Base-by-base conservation (phyloP, 495 filamentous ascomycete genomes). In the Cercophora sp. region DNA sequence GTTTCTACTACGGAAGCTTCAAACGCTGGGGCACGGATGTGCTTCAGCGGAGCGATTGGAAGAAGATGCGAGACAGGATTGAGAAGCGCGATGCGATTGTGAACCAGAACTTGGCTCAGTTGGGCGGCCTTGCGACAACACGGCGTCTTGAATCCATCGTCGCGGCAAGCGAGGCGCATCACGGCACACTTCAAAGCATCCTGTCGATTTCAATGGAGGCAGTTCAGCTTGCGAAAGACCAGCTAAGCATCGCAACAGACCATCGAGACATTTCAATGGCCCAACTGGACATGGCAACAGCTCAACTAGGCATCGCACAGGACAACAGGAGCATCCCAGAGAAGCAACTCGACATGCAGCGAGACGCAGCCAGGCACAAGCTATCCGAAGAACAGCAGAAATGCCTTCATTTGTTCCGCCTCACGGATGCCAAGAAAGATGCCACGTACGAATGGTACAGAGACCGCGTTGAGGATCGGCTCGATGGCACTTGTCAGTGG, bases 361-460 rank as follows among this genome's bases (percentile, higher is more conserved):
- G 8, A 27, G 22, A 26, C 3, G 4, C 4, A 8, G 20, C 8
- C 4, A 13, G 29, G 41, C 40, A 24, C 9, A 22, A 24, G 8
- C 40, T 43, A 9, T n/a, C 41, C 22, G 8, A 44, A 11, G 16
- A 47, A 40, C 25, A 69, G 40, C 8, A 59, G 18, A 11, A 68
- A 50, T 70, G 69, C 41, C 62, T 52, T 39, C 65, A 67, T 22
- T 25, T 63, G 9, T 68, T 73, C 25, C 64, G 67, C 22, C 62
- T 64, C 6, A 59, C 60, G 5, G 42, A 31, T 0, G 37, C 6
- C 18, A 40, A 16, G 8, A 51, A 56, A 27, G 70, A 63, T 29
- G 61, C 63, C 62, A 64, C 67, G 47, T 63, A 75, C 69, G 74
- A 71, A 63, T 74, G 61, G 59, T 61, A 70, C 64, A 57, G 69